These are phyloP conservation scores for Pythium rhizo-oryzae DNA, from an alignment of 352 stramenopile species.

Conservation along the genomic window DNA sequence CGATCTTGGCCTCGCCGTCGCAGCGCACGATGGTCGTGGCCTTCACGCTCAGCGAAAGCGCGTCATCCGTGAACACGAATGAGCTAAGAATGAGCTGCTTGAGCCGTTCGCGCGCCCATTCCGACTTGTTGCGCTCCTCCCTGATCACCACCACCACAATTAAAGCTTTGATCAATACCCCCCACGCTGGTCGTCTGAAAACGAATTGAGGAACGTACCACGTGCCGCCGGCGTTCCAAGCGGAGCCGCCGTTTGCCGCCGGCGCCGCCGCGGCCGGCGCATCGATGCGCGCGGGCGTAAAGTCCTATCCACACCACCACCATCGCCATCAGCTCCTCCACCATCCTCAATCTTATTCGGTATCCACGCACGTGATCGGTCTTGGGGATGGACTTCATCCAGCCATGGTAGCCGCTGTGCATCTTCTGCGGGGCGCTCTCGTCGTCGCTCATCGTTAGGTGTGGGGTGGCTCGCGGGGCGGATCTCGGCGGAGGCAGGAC, in stretches of 20 bases:
- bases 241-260: slow-evolving; percentile 50
- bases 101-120: slow-evolving; percentile 73
- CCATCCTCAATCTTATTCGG: no score
- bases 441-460: slow-evolving; percentile 53
- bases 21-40: slow-evolving; percentile 65
- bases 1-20: slow-evolving; percentile 84
- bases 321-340: not conserved
- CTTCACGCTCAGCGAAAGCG: slow-evolving; percentile 53
- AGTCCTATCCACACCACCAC: slow-evolving; percentile 45
- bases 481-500: not conserved
- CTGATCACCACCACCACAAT: slow-evolving; percentile 27
- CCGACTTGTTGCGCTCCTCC: slow-evolving; percentile 84
- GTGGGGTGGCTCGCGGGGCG: not conserved
- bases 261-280: slow-evolving; percentile 25
- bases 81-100: slow-evolving; percentile 68
- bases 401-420: slow-evolving; percentile 84
- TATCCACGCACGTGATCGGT: slow-evolving; percentile 53
- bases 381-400: slow-evolving; percentile 88
- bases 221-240: slow-evolving; percentile 80
- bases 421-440: slow-evolving; percentile 58
- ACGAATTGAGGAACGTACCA: slow-evolving; percentile 42
- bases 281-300: slow-evolving; percentile 77
- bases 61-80: slow-evolving; percentile 60
- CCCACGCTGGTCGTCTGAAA: not conserved
- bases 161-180: not conserved